Evolutionary conservation across 2,329 filamentous ascomycete genomes (phyloP), one percentile per base, ranked within the genome.

Genomic region (Clarireedia sp.): DNA sequence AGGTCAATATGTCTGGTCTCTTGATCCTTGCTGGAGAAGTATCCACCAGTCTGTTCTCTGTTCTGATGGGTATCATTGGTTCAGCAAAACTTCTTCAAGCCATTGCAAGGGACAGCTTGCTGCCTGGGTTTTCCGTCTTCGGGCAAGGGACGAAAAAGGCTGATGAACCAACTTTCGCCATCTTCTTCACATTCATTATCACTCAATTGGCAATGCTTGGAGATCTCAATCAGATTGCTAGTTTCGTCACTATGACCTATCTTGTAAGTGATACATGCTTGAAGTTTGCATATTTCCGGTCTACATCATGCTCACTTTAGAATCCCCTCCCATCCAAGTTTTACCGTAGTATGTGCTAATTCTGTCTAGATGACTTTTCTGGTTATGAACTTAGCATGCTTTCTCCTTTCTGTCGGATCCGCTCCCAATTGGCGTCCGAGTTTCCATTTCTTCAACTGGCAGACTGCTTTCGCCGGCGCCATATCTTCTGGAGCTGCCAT

Each of bases 211-310:
- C 89, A 0, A 85, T 95, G 71, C 79, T 95, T 50, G 86, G 87
- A 45, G 83, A 95, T 65, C 80, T 95, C 62, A 94, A 95, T 68
- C 86, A 89, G 66, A 95, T 95, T 63, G 90, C 90, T 5, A 92
- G 89, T 0, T 83, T 95, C 56, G 89, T 95, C 46, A 92, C 90
- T 2, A 95, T 95, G 87, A 87, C 88, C 16, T 95, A 94, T 67
- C 81, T 94, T 66, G 80, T 80, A 67, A 68, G 72, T 64, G 17
- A 8, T 12, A 9, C 48, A 41, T 40, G 14, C 12, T 23, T 43
- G 21, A 46, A n/a, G 2, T 33, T 5, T 41, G 16, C 40, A 24
- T 26, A 24, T 33, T 12, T 33, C 4, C 10, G 4, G 3, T 33
- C 10, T 33, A 10, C 12, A 33, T 33, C 10, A 33, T 14, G 10